Conservation (phyloP, 805 yeast genomes). For the Yarrowia yakushimensis region DNA sequence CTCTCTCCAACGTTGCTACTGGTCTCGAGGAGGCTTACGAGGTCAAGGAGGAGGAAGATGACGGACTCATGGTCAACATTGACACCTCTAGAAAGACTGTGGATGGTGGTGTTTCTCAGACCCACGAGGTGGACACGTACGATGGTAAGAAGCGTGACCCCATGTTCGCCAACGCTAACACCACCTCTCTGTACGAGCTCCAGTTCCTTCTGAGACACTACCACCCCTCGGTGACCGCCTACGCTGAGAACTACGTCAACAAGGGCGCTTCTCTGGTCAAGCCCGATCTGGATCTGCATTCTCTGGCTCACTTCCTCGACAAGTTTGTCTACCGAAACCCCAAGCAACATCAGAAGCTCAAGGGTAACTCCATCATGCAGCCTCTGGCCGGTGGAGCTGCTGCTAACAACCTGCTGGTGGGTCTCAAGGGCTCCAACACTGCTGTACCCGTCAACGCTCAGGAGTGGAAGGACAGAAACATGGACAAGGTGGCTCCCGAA, state of each 20-base stretch:
- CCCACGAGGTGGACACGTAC: conserved; percentile 41
- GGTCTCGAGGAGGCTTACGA: conserved; percentile 43
- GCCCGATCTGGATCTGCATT: conserved; percentile 87
- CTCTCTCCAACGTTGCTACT: conserved; percentile 57
- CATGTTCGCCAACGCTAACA: conserved; percentile 78
- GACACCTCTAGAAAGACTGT: neutral
- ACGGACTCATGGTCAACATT: conserved; percentile 21
- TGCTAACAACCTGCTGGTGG: conserved; percentile 43
- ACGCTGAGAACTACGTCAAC: conserved; percentile 53
- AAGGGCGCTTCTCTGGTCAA: conserved; percentile 45
- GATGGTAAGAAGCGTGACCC: conserved; percentile 93
- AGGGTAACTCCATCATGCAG: conserved; percentile 95
- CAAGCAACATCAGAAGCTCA: conserved; percentile 65
- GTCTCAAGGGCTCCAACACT: conserved; percentile 28
- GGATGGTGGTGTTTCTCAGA: conserved; percentile 22
- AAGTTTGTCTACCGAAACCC: conserved; percentile 93
- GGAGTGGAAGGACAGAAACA: conserved; percentile 67
- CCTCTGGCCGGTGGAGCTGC: conserved; percentile 71
- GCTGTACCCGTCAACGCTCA: conserved; percentile 77
- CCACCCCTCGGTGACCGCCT: conserved; percentile 87
- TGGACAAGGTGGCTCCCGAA: conserved; percentile 71
- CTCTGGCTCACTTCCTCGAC: conserved; percentile 87
- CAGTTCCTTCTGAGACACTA: conserved; percentile 69
- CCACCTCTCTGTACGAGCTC: conserved; percentile 84
- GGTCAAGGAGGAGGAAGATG: conserved; percentile 33